Percentiles rank a stretch among this genome's conserved stretches.
Conservation (phyloP, 1,284 basidiomycete species). For the Retiboletus flavoniger region DNA sequence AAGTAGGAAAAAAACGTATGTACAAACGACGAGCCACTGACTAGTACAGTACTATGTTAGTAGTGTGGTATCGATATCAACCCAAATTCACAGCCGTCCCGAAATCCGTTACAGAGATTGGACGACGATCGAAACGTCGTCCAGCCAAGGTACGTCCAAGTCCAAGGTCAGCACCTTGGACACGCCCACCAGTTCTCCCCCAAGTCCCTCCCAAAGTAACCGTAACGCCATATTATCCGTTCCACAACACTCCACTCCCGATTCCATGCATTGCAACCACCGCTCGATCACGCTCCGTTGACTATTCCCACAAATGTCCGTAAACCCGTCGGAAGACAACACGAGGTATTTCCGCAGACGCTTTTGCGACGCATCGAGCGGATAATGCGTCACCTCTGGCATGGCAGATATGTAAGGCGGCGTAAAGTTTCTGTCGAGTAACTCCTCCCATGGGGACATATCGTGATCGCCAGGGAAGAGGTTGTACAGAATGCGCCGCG, state of each 20-base stretch:
- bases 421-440: slow-evolving; percentile 57
- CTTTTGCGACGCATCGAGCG: slow-evolving; percentile 36
- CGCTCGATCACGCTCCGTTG: slow-evolving; percentile 45
- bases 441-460: slow-evolving; percentile 62
- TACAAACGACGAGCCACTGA: neutral
- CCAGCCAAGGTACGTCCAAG: slow-evolving; percentile 65
- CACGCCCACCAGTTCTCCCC: slow-evolving; percentile 54
- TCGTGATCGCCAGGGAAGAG: slow-evolving; percentile 61
- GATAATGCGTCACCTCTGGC: slow-evolving; percentile 60
- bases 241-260: slow-evolving; percentile 8
- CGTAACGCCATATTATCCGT: slow-evolving; percentile 44
- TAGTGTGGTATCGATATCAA: neutral
- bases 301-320: slow-evolving; percentile 54
- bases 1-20: neutral
- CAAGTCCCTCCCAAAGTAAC: slow-evolving; percentile 56
- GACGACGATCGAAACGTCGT: slow-evolving; percentile 69
- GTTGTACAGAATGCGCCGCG: slow-evolving; percentile 65
- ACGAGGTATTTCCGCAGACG: slow-evolving; percentile 51
- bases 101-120: slow-evolving; percentile 46
- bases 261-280: slow-evolving; percentile 39
- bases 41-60: slow-evolving; percentile 10
- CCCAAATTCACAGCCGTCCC: neutral
- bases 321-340: slow-evolving; percentile 65
- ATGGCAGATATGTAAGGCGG: slow-evolving; percentile 68
- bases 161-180: slow-evolving; percentile 64